Percentiles rank a stretch among this genome's conserved stretches.
phyloP scores from a whole-genome alignment of 2,329 filamentous ascomycete genomes.

The Lanzia echinophila region DNA sequence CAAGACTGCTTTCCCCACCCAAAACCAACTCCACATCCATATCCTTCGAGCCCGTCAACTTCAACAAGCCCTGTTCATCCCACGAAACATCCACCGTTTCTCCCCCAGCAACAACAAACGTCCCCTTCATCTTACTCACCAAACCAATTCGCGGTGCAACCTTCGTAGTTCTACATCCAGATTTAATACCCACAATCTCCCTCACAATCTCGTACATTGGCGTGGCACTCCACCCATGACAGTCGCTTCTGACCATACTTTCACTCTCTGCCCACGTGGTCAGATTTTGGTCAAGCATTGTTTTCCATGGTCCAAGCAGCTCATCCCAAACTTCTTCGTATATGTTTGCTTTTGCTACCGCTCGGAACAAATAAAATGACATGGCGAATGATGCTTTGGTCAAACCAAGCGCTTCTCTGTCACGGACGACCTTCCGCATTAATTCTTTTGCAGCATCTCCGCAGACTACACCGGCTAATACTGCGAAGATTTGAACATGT shows the following conservation, averaged over 20 bases:
- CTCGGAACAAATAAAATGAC: not conserved
- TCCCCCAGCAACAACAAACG: not conserved
- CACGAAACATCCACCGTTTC: not conserved
- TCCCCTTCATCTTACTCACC: not conserved
- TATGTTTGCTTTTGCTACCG: not conserved
- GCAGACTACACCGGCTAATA: not conserved
- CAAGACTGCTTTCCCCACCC: too few species aligned
- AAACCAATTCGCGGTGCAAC: not conserved
- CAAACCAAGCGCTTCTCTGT: not conserved
- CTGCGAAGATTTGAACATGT: constrained; percentile 1
- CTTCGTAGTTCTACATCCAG: not conserved
- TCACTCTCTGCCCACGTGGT: constrained; percentile 2
- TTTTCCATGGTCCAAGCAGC: not conserved
- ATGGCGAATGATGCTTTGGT: not conserved
- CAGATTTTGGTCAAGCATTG: not conserved
- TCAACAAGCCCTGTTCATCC: not conserved
- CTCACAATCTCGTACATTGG: not conserved
- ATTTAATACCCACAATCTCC: not conserved
- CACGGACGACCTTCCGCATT: not conserved
- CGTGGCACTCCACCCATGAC: constrained; percentile 1
- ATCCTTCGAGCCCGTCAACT: not conserved
- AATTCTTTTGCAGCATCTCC: not conserved
- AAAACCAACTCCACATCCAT: not conserved
- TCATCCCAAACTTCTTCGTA: not conserved
- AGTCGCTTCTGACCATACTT: constrained; percentile 1